Base-by-base conservation (phyloP, 805 yeast genomes). In the Candida verbasci region DNA sequence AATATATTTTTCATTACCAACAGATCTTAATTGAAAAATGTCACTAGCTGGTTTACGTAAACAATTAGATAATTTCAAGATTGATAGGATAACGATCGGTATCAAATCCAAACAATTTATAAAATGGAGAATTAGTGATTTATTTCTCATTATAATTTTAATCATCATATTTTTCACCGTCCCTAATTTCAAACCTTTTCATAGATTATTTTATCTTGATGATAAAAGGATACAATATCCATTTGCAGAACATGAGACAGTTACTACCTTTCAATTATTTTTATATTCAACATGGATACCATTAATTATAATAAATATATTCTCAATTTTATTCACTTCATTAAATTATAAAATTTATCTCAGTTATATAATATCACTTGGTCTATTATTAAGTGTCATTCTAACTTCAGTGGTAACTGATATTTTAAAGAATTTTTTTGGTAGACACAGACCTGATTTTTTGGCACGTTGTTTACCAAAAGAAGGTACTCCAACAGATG, bases 381-480 rank as follows among this genome's bases (percentile, higher is more conserved):
- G 96, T 1, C 65, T 86, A 17, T 55, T 65, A 8, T 58, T 86
- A 1, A 69, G 88, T 0, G 64, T 83, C 39, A 68, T 77, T 14
- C 59, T 80, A 10, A 77, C 85, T 20, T 69, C 78, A 28, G 63
- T 82, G 20, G 50, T 83, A 35, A 86, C 95, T 3, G 86, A 86
- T 50, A 64, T 80, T 11, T 55, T 86, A 41, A 91, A 91, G 62
- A 79, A 82, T 52, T 78, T 85, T 78, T 76, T 91, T 38, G 97
- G 96, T 4, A 74, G 96, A 53, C 86, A 82, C 43, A 70, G 98
- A 41, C 98, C 98, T 0, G 98, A 91, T 59, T 86, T 89, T 54
- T 60, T 91, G 35, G 86, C 88, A 5, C 72, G 97, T 47, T 91
- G 97, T 57, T 53, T 70, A 15, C 96, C 96, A 3, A 64, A 61